Percentiles rank a stretch among this genome's conserved stretches.
phyloP scores from a whole-genome alignment of 768 basidiomycete species.

The Scleroderma citrinum region DNA sequence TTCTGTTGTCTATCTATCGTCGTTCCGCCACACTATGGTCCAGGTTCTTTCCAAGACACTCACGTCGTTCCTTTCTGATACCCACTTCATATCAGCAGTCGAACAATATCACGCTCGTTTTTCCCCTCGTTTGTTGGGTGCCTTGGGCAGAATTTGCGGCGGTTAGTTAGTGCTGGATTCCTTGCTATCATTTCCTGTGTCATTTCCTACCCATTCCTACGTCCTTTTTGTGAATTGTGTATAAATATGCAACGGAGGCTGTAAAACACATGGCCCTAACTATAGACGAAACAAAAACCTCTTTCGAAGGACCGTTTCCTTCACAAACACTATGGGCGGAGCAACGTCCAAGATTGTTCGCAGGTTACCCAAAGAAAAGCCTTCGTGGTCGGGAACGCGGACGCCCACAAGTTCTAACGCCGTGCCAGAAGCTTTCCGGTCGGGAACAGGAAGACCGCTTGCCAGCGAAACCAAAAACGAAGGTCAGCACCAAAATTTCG shows the following conservation, averaged over 20 bases:
- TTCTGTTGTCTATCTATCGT: conserved; percentile 29
- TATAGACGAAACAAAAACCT: conserved; percentile 17
- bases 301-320: background rate
- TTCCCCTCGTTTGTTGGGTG: conserved; percentile 9
- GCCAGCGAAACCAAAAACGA: conserved; percentile 50
- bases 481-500: conserved; percentile 27
- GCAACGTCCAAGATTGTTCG: conserved; percentile 55
- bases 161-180: conserved; percentile 27
- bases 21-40: conserved; percentile 17
- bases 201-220: conserved; percentile 25
- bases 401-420: conserved; percentile 22
- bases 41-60: conserved; percentile 21
- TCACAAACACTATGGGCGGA: conserved; percentile 44
- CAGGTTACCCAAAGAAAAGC: conserved; percentile 46
- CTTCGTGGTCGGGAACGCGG: conserved; percentile 45
- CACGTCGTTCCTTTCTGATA: conserved; percentile 26
- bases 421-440: conserved; percentile 4
- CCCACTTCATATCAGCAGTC: conserved; percentile 15
- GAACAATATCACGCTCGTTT: conserved; percentile 18
- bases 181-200: conserved; percentile 23
- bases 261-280: conserved; percentile 30
- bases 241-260: conserved; percentile 35
- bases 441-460: conserved; percentile 19
- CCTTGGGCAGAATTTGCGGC: conserved; percentile 17
- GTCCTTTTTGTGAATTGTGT: conserved; percentile 30